A percentile compares a stretch with the other conserved stretches of the same genome.
phyloP scores from a whole-genome alignment of 495 filamentous ascomycete genomes.

The Aspergillus hancockii region DNA sequence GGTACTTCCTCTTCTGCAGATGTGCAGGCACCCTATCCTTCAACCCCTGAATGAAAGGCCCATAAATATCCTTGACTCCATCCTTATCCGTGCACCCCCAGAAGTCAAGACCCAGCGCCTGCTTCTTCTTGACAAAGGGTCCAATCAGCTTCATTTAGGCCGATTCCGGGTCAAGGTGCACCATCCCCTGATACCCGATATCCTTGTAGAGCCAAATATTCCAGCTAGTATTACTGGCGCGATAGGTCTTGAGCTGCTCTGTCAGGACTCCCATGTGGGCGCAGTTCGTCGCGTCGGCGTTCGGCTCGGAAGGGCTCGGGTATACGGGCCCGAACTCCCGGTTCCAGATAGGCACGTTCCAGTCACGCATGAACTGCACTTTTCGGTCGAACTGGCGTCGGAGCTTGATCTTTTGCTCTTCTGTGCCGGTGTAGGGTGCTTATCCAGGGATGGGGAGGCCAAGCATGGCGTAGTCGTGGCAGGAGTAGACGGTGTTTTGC shows the following conservation, averaged over 20 bases:
- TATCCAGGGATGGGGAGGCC: conserved; percentile 49
- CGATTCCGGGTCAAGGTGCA: neutral
- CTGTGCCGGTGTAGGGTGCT: conserved; percentile 40
- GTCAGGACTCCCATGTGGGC: neutral
- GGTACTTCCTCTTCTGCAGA: neutral
- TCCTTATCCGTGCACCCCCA: neutral
- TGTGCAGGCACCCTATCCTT: neutral
- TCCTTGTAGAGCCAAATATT: neutral
- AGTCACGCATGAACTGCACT: no score
- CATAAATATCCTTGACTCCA: neutral
- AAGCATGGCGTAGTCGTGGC: conserved; percentile 52
- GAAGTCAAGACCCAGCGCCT: neutral
- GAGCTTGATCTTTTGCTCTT: conserved; percentile 44
- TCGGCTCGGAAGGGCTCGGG: no score
- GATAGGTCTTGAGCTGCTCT: neutral
- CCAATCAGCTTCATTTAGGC: neutral
- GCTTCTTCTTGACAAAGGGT: neutral
- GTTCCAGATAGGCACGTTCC: no score
- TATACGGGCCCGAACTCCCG: no score
- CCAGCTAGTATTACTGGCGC: neutral
- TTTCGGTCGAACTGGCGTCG: neutral
- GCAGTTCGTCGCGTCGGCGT: neutral
- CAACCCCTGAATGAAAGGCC: neutral
- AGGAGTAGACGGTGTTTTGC: conserved; percentile 55
- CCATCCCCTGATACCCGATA: neutral